Conservation (phyloP, 495 filamentous ascomycete species). For the Monascus purpureus region DNA sequence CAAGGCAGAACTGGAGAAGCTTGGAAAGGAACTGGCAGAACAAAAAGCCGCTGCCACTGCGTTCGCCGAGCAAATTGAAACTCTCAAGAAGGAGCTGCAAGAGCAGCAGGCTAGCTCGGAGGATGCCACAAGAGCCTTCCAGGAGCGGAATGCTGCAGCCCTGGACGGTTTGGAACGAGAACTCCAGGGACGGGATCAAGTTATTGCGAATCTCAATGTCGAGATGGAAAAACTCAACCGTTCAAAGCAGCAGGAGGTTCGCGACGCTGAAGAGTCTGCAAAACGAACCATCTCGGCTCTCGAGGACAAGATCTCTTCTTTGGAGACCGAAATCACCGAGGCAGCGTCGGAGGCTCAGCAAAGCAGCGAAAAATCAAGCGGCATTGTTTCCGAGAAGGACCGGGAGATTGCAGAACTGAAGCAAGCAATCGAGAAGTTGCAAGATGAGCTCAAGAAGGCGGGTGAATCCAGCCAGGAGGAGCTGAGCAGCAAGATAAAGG, state of each 20-base stretch:
- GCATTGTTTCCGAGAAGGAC: slow-evolving; percentile 23
- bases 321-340: slow-evolving; percentile 25
- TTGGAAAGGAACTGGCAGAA: slow-evolving; percentile 23
- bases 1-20: slow-evolving; percentile 21
- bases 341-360: slow-evolving; percentile 20
- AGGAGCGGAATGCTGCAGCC: slow-evolving; percentile 26
- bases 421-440: slow-evolving; percentile 19
- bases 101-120: slow-evolving; percentile 18
- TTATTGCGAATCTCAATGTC: slow-evolving; percentile 28
- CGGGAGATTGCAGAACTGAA: slow-evolving; percentile 24
- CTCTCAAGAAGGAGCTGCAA: slow-evolving; percentile 26
- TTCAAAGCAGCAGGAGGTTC: slow-evolving; percentile 27
- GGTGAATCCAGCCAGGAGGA: slow-evolving; percentile 17
- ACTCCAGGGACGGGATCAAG: slow-evolving; percentile 27
- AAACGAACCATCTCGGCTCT: slow-evolving; percentile 15
- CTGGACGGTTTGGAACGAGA: slow-evolving; percentile 25
- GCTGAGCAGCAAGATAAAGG: slow-evolving; percentile 21
- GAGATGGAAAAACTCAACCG: slow-evolving; percentile 27
- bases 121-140: slow-evolving; percentile 10
- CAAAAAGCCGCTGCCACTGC: slow-evolving; percentile 22
- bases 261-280: slow-evolving; percentile 27
- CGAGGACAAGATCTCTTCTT: slow-evolving; percentile 23
- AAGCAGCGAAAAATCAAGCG: slow-evolving; percentile 12
- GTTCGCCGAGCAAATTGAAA: slow-evolving; percentile 24
- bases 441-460: slow-evolving; percentile 21